Evolutionary conservation across 169 alveolate species (phyloP).

Genomic region (Babesia sp.): DNA sequence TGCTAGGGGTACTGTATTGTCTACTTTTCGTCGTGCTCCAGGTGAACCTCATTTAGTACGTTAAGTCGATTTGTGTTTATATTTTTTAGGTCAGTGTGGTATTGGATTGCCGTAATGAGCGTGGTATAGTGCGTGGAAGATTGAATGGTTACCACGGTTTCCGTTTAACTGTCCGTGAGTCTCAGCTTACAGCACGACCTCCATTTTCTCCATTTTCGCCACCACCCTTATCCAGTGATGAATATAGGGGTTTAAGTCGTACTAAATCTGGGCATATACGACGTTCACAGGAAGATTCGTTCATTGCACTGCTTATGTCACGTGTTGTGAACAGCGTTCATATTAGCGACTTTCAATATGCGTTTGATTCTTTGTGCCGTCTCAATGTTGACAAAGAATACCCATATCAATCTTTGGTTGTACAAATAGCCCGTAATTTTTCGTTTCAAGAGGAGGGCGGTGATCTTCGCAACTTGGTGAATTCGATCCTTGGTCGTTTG

Average conservation of each 20-base stretch:
- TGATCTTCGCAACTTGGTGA: neutral
- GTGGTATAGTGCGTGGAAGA: constrained; percentile 19
- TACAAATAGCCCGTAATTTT: constrained; percentile 6
- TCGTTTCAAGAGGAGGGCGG: neutral
- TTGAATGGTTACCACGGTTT: constrained; percentile 42
- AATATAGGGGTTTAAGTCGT: neutral
- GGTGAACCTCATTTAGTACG: constrained; percentile 54
- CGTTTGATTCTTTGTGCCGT: constrained; percentile 5
- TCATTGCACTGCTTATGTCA: neutral
- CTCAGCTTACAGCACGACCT: constrained; percentile 17
- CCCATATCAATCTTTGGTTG: neutral
- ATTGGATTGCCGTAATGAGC: constrained; percentile 61
- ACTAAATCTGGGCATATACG: neutral
- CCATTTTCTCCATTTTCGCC: constrained; percentile 22
- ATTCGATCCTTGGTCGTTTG: neutral
- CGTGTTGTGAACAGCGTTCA: constrained; percentile 7
- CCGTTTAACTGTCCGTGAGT: constrained; percentile 35
- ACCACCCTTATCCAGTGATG: constrained; percentile 8
- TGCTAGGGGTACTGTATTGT: constrained; percentile 53
- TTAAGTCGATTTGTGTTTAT: neutral
- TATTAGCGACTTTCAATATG: neutral
- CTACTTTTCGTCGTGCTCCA: constrained; percentile 21
- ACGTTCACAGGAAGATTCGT: neutral
- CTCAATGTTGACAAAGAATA: neutral
- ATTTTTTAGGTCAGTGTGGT: constrained; percentile 42